Evolutionary conservation across 495 filamentous ascomycete species (phyloP).

Genomic region (Cercophora scortea): DNA sequence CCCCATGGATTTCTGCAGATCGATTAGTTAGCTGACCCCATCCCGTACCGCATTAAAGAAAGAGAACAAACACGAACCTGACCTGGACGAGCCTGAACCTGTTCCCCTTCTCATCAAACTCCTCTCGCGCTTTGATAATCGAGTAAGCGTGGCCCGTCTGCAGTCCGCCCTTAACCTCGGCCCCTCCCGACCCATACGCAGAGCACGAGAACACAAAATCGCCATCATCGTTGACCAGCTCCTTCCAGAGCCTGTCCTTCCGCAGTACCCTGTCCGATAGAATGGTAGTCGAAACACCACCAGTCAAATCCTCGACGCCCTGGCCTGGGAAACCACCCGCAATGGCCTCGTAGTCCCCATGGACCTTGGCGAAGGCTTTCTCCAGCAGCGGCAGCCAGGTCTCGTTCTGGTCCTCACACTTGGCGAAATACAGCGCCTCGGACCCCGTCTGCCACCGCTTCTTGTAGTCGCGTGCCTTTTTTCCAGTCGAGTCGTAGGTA

Average conservation of each 20-base stretch:
- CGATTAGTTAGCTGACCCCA: background rate
- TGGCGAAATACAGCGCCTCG: slow-evolving; percentile 63
- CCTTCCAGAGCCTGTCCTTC: slow-evolving; percentile 65
- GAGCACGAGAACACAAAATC: slow-evolving; percentile 21
- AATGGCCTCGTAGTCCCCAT: slow-evolving; percentile 51
- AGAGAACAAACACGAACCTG: slow-evolving; percentile 20
- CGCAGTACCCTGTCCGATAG: slow-evolving; percentile 57
- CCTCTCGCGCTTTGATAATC: slow-evolving; percentile 60
- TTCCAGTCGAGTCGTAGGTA: slow-evolving; percentile 31
- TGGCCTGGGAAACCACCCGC: slow-evolving; percentile 70
- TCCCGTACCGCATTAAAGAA: background rate
- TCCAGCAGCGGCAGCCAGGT: slow-evolving; percentile 77
- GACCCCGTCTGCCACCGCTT: slow-evolving; percentile 33
- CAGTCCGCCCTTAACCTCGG: slow-evolving; percentile 48
- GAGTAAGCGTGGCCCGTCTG: slow-evolving; percentile 67
- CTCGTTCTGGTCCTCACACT: slow-evolving; percentile 65
- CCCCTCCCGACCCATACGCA: slow-evolving; percentile 9
- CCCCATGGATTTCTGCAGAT: slow-evolving; percentile 69
- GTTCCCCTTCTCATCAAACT: slow-evolving; percentile 45
- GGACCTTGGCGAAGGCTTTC: slow-evolving; percentile 78
- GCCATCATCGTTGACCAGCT: slow-evolving; percentile 48
- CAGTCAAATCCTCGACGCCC: slow-evolving; percentile 72
- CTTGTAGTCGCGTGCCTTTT: slow-evolving; percentile 14
- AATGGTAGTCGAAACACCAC: slow-evolving; percentile 51
- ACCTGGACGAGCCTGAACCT: slow-evolving; percentile 50